phyloP scores from a whole-genome alignment of 1,139 yeast species.

The Taphrina wiesneri region DNA sequence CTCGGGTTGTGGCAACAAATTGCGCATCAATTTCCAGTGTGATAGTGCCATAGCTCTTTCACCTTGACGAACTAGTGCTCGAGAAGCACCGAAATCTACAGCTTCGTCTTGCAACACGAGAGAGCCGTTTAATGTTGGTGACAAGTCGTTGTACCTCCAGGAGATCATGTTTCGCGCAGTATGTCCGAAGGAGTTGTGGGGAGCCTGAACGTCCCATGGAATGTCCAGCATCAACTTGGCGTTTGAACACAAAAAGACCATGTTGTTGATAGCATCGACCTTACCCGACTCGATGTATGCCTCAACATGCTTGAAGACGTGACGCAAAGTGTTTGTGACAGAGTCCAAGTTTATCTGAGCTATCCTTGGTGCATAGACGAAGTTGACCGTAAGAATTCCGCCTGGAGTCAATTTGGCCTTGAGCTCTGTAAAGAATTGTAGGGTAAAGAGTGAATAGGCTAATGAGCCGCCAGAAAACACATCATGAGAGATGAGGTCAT shows the following conservation, averaged over 20 bases:
- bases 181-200: constrained; percentile 4
- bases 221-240: not conserved
- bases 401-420: not conserved
- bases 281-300: constrained; percentile 22
- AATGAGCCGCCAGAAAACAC: constrained; percentile 23
- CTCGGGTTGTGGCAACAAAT: constrained; percentile 13
- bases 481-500: constrained; percentile 26
- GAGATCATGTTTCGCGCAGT: constrained; percentile 19
- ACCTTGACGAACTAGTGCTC: not conserved
- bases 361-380: constrained; percentile 9
- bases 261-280: constrained; percentile 11
- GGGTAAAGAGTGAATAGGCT: constrained; percentile 18
- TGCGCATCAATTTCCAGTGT: constrained; percentile 27
- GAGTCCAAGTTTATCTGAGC: not conserved
- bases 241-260: constrained; percentile 21
- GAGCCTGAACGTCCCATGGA: constrained; percentile 4
- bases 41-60: constrained; percentile 11
- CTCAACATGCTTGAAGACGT: constrained; percentile 12
- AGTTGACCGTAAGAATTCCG: constrained; percentile 22
- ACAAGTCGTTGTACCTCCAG: constrained; percentile 4
- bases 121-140: not conserved
- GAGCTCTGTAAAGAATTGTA: constrained; percentile 10
- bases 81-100: constrained; percentile 3
- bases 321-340: constrained; percentile 5
- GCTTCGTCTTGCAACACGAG: constrained; percentile 10